Percentiles rank a stretch among this genome's conserved stretches.
phyloP scores from a whole-genome alignment of 225 moss, liverwort and hornwort genomes.

The Takakia lepidozioides region DNA sequence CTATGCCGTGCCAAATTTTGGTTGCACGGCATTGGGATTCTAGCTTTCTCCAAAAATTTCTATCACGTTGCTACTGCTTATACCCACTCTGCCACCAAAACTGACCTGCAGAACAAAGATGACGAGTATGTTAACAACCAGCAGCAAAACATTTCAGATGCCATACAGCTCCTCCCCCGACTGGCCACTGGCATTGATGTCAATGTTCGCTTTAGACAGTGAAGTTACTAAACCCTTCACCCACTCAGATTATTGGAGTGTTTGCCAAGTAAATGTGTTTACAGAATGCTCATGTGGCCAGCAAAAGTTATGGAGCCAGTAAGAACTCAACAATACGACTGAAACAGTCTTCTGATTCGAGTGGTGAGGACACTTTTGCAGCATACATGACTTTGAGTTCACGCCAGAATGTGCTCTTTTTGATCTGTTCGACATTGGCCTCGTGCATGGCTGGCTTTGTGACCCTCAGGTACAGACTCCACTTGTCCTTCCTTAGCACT shows the following conservation, averaged over 20 bases:
- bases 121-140: constrained; percentile 84
- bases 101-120: constrained; percentile 60
- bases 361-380: constrained; percentile 38
- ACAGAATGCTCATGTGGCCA: no score
- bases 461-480: constrained; percentile 71
- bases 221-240: no score
- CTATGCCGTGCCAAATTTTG: no score
- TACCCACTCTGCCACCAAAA: no score
- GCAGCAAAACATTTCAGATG: constrained; percentile 91
- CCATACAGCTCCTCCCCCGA: constrained; percentile 82
- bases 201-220: constrained; percentile 98
- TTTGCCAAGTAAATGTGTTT: no score
- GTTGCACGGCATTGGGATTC: no score
- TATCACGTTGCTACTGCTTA: no score
- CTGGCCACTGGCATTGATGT: constrained; percentile 99
- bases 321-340: no score
- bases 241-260: no score
- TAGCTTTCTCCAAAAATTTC: no score
- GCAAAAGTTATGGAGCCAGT: no score
- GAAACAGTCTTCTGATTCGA: no score
- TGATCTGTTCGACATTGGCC: constrained; percentile 94
- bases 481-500: constrained; percentile 4
- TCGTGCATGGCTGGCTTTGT: constrained; percentile 99
- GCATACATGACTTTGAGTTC: constrained; percentile 98
- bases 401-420: constrained; percentile 95